A percentile compares a stretch with the other conserved stretches of the same genome.
Evolutionary conservation across 2,329 filamentous ascomycete species (phyloP).

Genomic region (Pseudocercospora eumusae): DNA sequence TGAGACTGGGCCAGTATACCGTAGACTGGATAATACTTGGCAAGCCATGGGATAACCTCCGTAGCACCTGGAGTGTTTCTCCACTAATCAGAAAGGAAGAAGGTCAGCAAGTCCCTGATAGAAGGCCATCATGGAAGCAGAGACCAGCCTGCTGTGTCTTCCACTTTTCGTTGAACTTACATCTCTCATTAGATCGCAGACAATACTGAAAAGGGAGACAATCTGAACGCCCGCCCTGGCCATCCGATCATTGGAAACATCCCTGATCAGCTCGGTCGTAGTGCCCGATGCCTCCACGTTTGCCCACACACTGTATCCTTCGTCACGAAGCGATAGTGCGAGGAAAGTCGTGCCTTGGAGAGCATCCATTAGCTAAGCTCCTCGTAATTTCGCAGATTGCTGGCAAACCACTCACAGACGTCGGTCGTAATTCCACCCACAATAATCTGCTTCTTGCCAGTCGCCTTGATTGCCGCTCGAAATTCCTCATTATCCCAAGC

Average conservation of each 20-base stretch:
- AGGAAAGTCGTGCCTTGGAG: slow-evolving; percentile 64
- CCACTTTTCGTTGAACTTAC: background rate
- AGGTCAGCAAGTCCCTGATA: background rate
- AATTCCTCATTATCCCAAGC: slow-evolving; percentile 76
- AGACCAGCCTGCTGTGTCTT: background rate
- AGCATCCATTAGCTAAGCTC: background rate
- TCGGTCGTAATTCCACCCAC: slow-evolving; percentile 73
- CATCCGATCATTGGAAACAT: slow-evolving; percentile 68
- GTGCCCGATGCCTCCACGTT: slow-evolving; percentile 73
- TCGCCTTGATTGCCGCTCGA: slow-evolving; percentile 63
- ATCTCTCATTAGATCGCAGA: slow-evolving; percentile 70
- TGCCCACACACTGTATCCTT: slow-evolving; percentile 72
- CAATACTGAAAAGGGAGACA: slow-evolving; percentile 63
- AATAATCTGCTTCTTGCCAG: slow-evolving; percentile 69
- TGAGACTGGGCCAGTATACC: slow-evolving; percentile 64
- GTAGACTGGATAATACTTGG: slow-evolving; percentile 66
- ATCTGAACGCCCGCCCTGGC: slow-evolving; percentile 65
- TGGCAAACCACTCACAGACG: slow-evolving; percentile 58
- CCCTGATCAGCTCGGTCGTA: slow-evolving; percentile 60
- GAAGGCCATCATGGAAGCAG: background rate
- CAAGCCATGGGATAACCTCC: slow-evolving; percentile 64
- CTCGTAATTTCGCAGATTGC: background rate
- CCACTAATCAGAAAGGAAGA: slow-evolving; percentile 47
- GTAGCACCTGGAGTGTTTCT: slow-evolving; percentile 53
- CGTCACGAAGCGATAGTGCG: slow-evolving; percentile 68